phyloP scores from a whole-genome alignment of 441 rosid species.

The Mallotus japonicus region DNA sequence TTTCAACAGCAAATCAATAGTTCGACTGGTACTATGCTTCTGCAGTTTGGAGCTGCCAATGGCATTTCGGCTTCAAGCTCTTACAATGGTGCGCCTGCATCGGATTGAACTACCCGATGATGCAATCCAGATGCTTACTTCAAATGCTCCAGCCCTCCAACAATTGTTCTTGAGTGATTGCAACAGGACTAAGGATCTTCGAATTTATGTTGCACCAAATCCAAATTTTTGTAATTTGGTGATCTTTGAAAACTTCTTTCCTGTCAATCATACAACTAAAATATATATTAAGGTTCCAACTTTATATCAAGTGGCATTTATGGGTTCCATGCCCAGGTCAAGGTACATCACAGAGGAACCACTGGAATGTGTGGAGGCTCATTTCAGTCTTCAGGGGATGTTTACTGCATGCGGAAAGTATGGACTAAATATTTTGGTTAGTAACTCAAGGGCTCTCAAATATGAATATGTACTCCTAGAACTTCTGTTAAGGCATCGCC shows the following conservation, averaged over 20 bases:
- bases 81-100: not conserved
- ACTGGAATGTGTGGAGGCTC: not conserved
- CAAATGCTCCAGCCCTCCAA: constrained; percentile 13
- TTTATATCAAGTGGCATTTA: not conserved
- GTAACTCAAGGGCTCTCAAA: not conserved
- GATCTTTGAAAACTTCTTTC: constrained; percentile 13
- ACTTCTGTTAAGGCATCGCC: not conserved
- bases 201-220: constrained; percentile 5
- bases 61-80: not conserved
- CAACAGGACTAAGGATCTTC: constrained; percentile 13
- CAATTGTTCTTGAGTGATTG: constrained; percentile 12
- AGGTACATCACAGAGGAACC: constrained; percentile 3
- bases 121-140: constrained; percentile 2
- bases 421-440: not conserved
- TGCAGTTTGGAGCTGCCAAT: constrained; percentile 9
- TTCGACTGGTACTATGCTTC: not conserved
- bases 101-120: constrained; percentile 1
- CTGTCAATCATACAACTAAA: constrained; percentile 9
- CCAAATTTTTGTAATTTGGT: constrained; percentile 4
- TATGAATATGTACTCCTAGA: constrained; percentile 6
- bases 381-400: constrained; percentile 10
- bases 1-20: constrained; percentile 8
- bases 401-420: constrained; percentile 8
- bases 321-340: constrained; percentile 14
- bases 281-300: constrained; percentile 13